Conservation (phyloP, 257 asterid genomes). For the Capsicum baccatum region DNA sequence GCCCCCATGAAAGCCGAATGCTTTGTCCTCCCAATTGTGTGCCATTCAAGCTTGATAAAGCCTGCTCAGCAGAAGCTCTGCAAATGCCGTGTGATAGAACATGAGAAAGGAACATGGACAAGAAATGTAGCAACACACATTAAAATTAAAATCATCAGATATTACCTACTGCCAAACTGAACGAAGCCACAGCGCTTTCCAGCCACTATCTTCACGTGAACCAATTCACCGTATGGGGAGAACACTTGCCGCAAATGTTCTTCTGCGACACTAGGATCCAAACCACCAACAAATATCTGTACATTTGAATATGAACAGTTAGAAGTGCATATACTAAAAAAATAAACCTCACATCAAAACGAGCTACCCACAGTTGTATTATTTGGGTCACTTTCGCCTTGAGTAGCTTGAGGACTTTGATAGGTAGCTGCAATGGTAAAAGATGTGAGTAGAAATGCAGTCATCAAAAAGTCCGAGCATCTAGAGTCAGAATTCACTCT, state of each 20-base stretch:
- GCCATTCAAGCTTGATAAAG: conserved; percentile 69
- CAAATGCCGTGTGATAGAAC: conserved; percentile 24
- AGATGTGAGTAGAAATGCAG: conserved; percentile 32
- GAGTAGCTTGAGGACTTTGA: conserved; percentile 68
- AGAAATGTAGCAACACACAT: neutral
- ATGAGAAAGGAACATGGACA: conserved; percentile 8
- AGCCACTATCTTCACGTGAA: conserved; percentile 82
- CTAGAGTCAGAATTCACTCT: neutral
- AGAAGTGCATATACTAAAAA: conserved; percentile 29
- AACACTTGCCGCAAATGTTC: conserved; percentile 83
- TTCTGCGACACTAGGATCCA: conserved; percentile 78
- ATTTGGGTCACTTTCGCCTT: conserved; percentile 88
- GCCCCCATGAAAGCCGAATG: conserved; percentile 95
- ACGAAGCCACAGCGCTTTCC: conserved; percentile 97
- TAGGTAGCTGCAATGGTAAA: conserved; percentile 66
- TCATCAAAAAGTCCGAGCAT: conserved; percentile 16
- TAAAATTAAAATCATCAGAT: neutral
- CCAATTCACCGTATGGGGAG: conserved; percentile 74
- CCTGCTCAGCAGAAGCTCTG: conserved; percentile 81
- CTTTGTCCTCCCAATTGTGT: conserved; percentile 73
- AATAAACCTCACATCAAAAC: conserved; percentile 20
- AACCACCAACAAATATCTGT: conserved; percentile 91
- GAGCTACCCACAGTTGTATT: conserved; percentile 82
- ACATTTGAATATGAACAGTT: conserved; percentile 26
- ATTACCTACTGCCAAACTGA: conserved; percentile 80